Conservation (phyloP, 2,329 filamentous ascomycete genomes). For the Aspergillus uvarum region DNA sequence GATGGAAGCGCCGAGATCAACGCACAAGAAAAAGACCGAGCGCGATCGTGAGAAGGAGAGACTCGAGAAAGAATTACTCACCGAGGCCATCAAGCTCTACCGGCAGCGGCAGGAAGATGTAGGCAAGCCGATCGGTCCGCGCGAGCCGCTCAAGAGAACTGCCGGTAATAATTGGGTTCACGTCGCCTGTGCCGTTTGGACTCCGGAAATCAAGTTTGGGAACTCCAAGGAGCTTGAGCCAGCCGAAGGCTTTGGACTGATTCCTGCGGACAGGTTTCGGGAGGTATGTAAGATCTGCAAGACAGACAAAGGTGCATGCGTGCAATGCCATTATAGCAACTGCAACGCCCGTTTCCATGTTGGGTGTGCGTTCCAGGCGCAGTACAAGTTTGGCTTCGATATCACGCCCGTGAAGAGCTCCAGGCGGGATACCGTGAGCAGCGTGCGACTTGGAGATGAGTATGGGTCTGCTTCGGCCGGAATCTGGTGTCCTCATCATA, state of each 20-base stretch:
- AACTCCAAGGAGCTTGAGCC: constrained; percentile 78
- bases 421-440: constrained; percentile 74
- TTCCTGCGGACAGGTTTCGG: constrained; percentile 70
- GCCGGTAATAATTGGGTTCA: constrained; percentile 98
- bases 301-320: constrained; percentile 70
- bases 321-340: constrained; percentile 67
- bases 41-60: constrained; percentile 88
- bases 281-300: constrained; percentile 84
- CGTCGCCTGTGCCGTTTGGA: constrained; percentile 88
- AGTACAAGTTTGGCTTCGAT: constrained; percentile 85
- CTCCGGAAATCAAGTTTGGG: constrained; percentile 88
- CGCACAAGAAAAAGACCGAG: constrained; percentile 86
- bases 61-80: constrained; percentile 77
- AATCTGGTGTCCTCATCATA: constrained; percentile 89
- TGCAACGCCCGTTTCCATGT: constrained; percentile 68
- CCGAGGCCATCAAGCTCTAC: constrained; percentile 78
- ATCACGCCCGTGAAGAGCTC: constrained; percentile 87
- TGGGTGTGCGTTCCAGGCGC: constrained; percentile 81
- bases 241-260: constrained; percentile 84
- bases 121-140: constrained; percentile 77
- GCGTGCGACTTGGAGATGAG: constrained; percentile 78
- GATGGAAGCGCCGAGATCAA: constrained; percentile 75
- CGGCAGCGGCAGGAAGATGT: constrained; percentile 78
- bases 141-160: constrained; percentile 89
- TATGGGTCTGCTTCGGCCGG: constrained; percentile 79